Base-by-base conservation (phyloP, 805 yeast genomes). In the Wickerhamomyces silvicola region DNA sequence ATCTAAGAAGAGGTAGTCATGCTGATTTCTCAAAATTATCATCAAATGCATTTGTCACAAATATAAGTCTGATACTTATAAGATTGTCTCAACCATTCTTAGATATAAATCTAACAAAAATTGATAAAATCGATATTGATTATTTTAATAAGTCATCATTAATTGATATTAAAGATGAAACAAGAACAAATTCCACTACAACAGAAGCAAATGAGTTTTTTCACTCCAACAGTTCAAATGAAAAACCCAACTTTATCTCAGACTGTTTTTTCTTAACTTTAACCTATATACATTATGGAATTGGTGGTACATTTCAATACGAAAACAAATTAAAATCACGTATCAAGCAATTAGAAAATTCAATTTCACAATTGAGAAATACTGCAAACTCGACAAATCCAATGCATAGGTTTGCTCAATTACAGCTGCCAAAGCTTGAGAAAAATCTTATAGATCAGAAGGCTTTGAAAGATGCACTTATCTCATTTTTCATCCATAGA, bases 1-100 rank as follows among this genome's bases (percentile, higher is more conserved):
- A 87, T 56, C 69, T 85, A 43, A 76, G 97, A 59, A 72, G 85
- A 46, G 95, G 95, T 32, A 77, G 81, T 41, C 94, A 84, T 53
- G 81, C 88, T 3, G 78, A 81, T 45, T 70, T 74, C 10, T 62
- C 66, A 11, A 70, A 75, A 35, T 61, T 83, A 31, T 78, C 94
- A 1, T 67, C 84, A 7, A 86, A 90, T 60, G 86, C 86, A 2
- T 70, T 92, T 39, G 81, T 87, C 82, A 64, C 78, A 32, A 90
- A 90, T 57, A 67, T 86, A 12, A 65, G 87, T 1, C 52, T 75
- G 38, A 63, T 88, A 1, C 59, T 87, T 38, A 68, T 81, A 37
- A 75, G 72, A 46, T 70, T 92, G 37, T 78, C 94, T 22, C 74
- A 78, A 50, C 98, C 98, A 19, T 90, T 92, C 50, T 65, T 84